Evolutionary conservation across 129 eudicot genomes (phyloP), one percentile per base, ranked within the genome.

Genomic region (Flaveria trinervia): DNA sequence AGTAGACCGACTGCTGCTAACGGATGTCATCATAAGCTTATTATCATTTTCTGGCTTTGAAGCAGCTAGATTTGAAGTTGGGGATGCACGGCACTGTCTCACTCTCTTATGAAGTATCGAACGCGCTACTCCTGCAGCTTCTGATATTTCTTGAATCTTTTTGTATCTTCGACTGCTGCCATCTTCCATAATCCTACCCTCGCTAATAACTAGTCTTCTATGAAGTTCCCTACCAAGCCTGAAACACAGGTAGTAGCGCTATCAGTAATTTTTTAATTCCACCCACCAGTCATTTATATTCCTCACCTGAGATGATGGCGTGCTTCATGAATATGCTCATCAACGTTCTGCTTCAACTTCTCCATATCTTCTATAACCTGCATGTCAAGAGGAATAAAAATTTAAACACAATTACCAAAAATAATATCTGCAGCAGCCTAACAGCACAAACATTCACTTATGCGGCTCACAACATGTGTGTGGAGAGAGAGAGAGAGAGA

Each of bases 351-450:
- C 91, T 94, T 94, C 82, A 83, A 85, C 83, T 84, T 91, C 84
- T 94, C 99, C 97, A 94, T 91, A 67, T 91, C 97, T 79, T 87
- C 83, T 86, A 94, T 94, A 25, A 89, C 89, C 98, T 94, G 92
- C 87, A 41, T 56, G 73, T 36, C 45, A 54, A 18, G 23, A 84
- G 44, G 65, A 75, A 59, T 49, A 28, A 57, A 54, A 56, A 36
- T 5, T 36, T 36, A 36, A 36, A 36, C 41, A 36, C 7, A 36
- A 36, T 36, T 36, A 36, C 41, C 67, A 9, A 9, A 41, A 51
- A 26, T 51, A 9, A 56, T 51, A 11, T 36, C 66, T 54, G 28
- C 61, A 77, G 39, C 55, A n/a, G 44, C 65, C 65, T 49, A 51
- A 30, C 74, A 70, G 33, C 74, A 70, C 39, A 36, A 36, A 36